Base-by-base conservation (phyloP, 192 early-diverging fungal species). In the Jimgerdemannia flammicorona region DNA sequence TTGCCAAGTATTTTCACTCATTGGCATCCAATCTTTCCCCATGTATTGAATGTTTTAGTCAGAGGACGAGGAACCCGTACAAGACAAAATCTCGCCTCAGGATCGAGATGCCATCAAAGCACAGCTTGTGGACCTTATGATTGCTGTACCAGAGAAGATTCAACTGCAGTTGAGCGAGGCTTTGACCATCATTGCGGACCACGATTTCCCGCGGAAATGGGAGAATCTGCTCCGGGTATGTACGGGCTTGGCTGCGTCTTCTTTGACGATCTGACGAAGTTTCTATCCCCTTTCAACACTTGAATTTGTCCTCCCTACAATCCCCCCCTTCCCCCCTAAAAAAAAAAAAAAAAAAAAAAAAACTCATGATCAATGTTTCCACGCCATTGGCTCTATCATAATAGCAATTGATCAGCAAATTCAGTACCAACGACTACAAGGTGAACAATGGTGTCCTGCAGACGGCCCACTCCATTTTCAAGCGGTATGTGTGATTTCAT, bases 141-240 rank as follows among this genome's bases (percentile, higher is more conserved):
- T 95, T 44, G 80, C 87, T 41, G 86, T 93, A 7, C 93, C 95
- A 39, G 84, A 89, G 44, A 84, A 86, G 44, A 81, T 98, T 69
- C 96, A 98, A 81, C 77, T 94, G 64, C 96, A 96, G 81, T 80
- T 99, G 20, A 93, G 92, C 78, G 98, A 98, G 74, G 94, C 95
- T 0, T 88, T 99, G n/a, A 89, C 93, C 68, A 90, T 95, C 43
- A 98, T 99, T 69, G 97, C 97, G 42, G 90, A 95, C 14, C 89
- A 80, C 69, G 98, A 99, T 79, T 99, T 98, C 77, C 98, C 98
- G 43, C 87, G 90, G 54, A 79, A 94, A 69, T 99, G 98, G 98
- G 82, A 87, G 9, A 84, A 84, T 6, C 87, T 99, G 49, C 86
- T 99, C 69, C 85, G 82, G 70, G 90, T 90, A 87, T 76, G 80